phyloP scores from a whole-genome alignment of 1,284 basidiomycete genomes.

The Ganoderma meredithae region DNA sequence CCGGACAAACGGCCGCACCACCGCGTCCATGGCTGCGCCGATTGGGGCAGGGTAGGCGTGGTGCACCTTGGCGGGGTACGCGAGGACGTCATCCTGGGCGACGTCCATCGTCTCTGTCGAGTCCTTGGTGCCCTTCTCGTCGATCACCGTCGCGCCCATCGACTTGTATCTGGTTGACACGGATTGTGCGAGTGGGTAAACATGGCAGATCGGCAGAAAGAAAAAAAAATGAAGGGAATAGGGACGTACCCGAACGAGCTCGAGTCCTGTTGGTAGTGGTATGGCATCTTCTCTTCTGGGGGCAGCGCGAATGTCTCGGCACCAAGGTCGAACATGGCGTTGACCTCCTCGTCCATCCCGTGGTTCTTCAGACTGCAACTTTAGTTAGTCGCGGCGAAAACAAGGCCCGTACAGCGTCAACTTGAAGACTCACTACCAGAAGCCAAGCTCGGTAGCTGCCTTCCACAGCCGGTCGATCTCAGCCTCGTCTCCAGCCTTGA shows the following conservation, averaged over 20 bases:
- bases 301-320: slow-evolving; percentile 42
- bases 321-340: slow-evolving; percentile 46
- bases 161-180: slow-evolving; percentile 40
- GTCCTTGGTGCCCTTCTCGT: slow-evolving; percentile 43
- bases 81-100: slow-evolving; percentile 42
- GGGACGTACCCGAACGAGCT: slow-evolving; percentile 39
- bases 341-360: slow-evolving; percentile 40
- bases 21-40: slow-evolving; percentile 39
- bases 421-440: slow-evolving; percentile 39
- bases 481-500: slow-evolving; percentile 34
- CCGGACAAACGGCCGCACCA: slow-evolving; percentile 41
- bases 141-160: slow-evolving; percentile 41
- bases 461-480: slow-evolving; percentile 41
- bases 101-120: slow-evolving; percentile 43
- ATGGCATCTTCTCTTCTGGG: slow-evolving; percentile 44
- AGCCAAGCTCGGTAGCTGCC: slow-evolving; percentile 40
- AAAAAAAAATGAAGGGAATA: no score
- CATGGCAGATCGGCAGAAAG: no score
- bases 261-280: slow-evolving; percentile 43
- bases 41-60: slow-evolving; percentile 43
- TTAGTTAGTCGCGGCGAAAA: slow-evolving; percentile 10
- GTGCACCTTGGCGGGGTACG: slow-evolving; percentile 39
- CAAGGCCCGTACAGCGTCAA: neutral
- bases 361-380: slow-evolving; percentile 43
- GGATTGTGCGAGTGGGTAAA: no score